Conservation (phyloP, 2,329 filamentous ascomycete genomes). For the Berkeleyomyces basicola region DNA sequence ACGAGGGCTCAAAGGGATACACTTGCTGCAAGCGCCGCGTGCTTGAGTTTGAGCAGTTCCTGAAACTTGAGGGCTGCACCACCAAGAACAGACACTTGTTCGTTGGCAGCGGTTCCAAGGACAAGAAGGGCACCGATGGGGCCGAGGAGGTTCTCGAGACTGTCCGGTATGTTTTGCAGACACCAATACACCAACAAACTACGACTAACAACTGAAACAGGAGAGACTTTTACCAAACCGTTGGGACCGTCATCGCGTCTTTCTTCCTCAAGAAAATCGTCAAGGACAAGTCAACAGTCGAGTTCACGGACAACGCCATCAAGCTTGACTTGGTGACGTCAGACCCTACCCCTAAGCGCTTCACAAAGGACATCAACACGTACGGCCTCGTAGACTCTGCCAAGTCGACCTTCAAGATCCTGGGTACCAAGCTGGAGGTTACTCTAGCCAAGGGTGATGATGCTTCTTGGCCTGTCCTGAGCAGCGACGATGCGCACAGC, state of each 20-base stretch:
- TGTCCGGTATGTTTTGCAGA: constrained; percentile 42
- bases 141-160: constrained; percentile 59
- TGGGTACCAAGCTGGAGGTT: constrained; percentile 81
- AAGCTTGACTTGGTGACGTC: constrained; percentile 71
- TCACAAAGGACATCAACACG: constrained; percentile 54
- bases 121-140: constrained; percentile 27
- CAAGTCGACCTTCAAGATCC: constrained; percentile 60
- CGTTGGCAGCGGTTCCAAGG: constrained; percentile 57
- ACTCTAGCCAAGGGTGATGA: constrained; percentile 56
- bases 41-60: constrained; percentile 92
- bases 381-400: constrained; percentile 61
- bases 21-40: constrained; percentile 92
- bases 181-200: not conserved
- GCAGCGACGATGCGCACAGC: constrained; percentile 52
- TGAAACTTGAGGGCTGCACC: constrained; percentile 85
- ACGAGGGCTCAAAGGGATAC: constrained; percentile 96
- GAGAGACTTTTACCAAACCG: constrained; percentile 90
- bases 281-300: constrained; percentile 57
- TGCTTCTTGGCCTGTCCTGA: constrained; percentile 68
- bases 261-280: constrained; percentile 96
- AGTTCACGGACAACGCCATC: constrained; percentile 47
- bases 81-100: constrained; percentile 74
- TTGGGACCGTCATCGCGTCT: constrained; percentile 67
- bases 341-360: constrained; percentile 63
- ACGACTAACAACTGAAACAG: constrained; percentile 14